Evolutionary conservation across 176 grass and related monocot species (phyloP), one percentile per base, ranked within the genome.

Genomic region (Thalia dealbata): DNA sequence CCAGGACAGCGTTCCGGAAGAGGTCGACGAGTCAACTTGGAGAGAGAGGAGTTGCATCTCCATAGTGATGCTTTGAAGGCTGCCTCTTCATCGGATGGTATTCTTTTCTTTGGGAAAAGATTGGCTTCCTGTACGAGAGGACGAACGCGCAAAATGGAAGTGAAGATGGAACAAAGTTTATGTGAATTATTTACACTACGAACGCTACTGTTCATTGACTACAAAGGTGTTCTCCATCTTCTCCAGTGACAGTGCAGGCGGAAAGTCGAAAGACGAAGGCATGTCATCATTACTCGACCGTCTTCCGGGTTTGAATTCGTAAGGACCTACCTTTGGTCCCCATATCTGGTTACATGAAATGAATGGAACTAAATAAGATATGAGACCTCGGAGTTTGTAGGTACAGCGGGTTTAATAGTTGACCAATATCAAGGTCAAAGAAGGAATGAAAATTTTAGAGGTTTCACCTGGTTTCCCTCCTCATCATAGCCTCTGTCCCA

Each of bases 401-500:
- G 14, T 10, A 64, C 61, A 64, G 11, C 23, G 24, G 10, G 23
- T 28, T 63, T 28, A 29, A 15, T 63, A 63, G 61, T 64, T 30
- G 61, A 64, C 14, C 61, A 3, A 23, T 2, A 16, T 30, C 27
- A 16, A 64, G 13, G 26, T 23, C 16, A 29, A 6, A 64, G 14
- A 48, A 48, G 45, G 11, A 7, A 21, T n/a, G 64, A 6, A 19
- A 50, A 50, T 52, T 2, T 30, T 62, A 16, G 61, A 54, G 45
- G 70, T 65, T 28, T 27, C 66, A 91, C 95, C 87, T 92, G 89
- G 69, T 86, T 92, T 11, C 83, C 95, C 30, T 88, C 83, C 6
- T 83, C 85, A 61, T 99, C 83, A 78, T 84, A 92, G 81, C 95
- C 85, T 75, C 81, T 93, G 64, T 93, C 90, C 87, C 95, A 93